Evolutionary conservation across 164 flowering plant genomes (phyloP), one percentile per base, ranked within the genome.

Genomic region (Echeveria elegans): DNA sequence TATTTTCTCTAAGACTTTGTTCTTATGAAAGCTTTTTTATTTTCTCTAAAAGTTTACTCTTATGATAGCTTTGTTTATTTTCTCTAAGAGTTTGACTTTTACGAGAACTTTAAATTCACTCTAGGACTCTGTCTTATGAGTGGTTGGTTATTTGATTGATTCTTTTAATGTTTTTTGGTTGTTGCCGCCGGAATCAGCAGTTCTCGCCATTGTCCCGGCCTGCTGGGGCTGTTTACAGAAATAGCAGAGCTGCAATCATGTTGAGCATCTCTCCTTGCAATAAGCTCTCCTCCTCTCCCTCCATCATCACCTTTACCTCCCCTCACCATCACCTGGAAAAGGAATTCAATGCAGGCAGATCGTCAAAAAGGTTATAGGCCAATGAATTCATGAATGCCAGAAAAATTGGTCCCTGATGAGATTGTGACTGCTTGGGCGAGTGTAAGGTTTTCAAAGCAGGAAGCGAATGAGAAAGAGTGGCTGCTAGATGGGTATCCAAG

Each of bases 401-500:
- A 97, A 12, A 78, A 75, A 48, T 79, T 94, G 34, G 98, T 94
- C 72, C 98, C 98, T 18, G 97, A 94, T 81, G 95, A 94, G 53
- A 77, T 91, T 65, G 96, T 94, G 68, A 89, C 88, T 62, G 80
- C 85, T 53, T 89, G 90, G 90, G 97, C 91, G 73, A 82, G 70
- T 41, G 62, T 85, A 58, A 77, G 96, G 64, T 75, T 94, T 67
- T 85, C 95, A 48, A 76, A 65, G 24, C 68, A 80, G 75, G 98
- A 94, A 85, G 91, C 82, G 63, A 82, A 77, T 75, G 87, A 82
- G 74, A 85, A 74, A 68, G 98, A 97, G 53, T 93, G 98, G 98
- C 97, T 93, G 77, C 81, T 94, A 40, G 97, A 94, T 85, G 98
- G 98, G 24, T 91, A 80, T 77, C 97, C 89, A 24, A 74, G 98